phyloP scores from a whole-genome alignment of 2,329 filamentous ascomycete genomes.

The Xylariaceae sp. region DNA sequence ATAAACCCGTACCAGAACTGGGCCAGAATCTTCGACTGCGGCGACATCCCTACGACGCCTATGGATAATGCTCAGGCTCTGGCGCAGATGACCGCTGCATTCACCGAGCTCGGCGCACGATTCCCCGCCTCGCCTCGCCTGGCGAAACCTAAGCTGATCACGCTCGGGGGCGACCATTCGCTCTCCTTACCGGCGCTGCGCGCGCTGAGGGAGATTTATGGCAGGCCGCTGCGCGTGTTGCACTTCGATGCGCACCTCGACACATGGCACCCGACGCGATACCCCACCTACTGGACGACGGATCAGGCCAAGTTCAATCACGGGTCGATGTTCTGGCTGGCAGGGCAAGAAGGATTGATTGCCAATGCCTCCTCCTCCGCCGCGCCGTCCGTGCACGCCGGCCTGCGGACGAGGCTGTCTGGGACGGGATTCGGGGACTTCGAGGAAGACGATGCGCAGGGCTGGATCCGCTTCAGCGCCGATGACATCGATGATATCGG shows the following conservation, averaged over 20 bases:
- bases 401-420: conserved; percentile 70
- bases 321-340: conserved; percentile 88
- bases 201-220: conserved; percentile 57
- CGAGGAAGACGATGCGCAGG: conserved; percentile 66
- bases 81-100: conserved; percentile 77
- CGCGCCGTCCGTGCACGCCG: conserved; percentile 71
- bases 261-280: conserved; percentile 78
- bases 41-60: conserved; percentile 81
- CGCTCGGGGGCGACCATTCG: conserved; percentile 68
- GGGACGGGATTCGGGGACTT: conserved; percentile 62
- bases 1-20: conserved; percentile 73
- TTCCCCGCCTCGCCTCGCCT: conserved; percentile 32
- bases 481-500: conserved; percentile 87
- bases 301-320: conserved; percentile 76
- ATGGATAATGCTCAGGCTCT: conserved; percentile 80
- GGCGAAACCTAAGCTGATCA: conserved; percentile 53
- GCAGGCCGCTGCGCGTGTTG: conserved; percentile 58
- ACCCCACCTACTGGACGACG: conserved; percentile 67
- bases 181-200: conserved; percentile 64
- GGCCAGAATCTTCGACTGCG: conserved; percentile 57
- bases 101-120: conserved; percentile 56
- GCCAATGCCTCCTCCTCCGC: conserved; percentile 52
- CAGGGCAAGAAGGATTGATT: conserved; percentile 73
- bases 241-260: conserved; percentile 78
- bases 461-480: conserved; percentile 72